Conservation (phyloP, 805 yeast species). For the Debaryomyces castellii region DNA sequence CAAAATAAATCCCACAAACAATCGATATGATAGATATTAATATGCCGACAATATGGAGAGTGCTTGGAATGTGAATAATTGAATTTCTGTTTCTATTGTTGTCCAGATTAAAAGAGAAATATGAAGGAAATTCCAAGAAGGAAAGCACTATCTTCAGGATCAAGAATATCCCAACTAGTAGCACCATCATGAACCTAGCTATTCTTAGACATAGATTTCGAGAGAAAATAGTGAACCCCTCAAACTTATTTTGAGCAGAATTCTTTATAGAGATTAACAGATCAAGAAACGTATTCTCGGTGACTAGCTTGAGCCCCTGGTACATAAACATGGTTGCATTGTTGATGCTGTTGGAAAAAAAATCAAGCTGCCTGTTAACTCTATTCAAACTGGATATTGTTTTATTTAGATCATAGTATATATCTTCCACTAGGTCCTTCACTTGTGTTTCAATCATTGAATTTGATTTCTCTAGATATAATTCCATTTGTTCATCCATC, state of each 20-base stretch:
- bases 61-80: background rate
- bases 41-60: background rate
- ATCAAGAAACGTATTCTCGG: conserved; percentile 4
- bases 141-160: background rate
- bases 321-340: conserved; percentile 6
- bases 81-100: background rate
- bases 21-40: background rate
- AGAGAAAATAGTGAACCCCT: background rate
- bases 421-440: conserved; percentile 3
- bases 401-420: conserved; percentile 8
- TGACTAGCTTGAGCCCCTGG: conserved; percentile 5
- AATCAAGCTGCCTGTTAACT: conserved; percentile 6
- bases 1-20: background rate
- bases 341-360: conserved; percentile 4
- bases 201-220: background rate
- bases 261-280: background rate
- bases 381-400: conserved; percentile 8
- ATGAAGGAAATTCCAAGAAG: background rate
- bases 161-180: background rate
- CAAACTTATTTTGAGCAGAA: background rate
- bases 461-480: conserved; percentile 2
- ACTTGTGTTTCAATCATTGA: conserved; percentile 7
- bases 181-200: background rate
- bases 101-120: background rate
- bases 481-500: conserved; percentile 5